Conservation (phyloP, 2,329 filamentous ascomycete genomes). For the Hypoxylon sp. region DNA sequence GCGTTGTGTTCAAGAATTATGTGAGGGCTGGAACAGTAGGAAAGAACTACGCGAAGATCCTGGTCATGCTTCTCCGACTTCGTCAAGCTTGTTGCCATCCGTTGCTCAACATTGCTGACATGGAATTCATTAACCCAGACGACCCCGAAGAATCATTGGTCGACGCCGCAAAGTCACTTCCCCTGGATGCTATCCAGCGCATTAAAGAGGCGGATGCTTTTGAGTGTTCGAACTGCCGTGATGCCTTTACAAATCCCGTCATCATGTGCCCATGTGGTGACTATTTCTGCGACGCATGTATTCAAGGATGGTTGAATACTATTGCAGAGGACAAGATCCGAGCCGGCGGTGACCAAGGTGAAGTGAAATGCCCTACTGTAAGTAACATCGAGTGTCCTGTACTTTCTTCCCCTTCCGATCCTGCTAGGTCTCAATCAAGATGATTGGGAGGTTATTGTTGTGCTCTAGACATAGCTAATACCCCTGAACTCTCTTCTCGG, state of each 20-base stretch:
- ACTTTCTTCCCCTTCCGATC: background rate
- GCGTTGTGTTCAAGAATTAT: slow-evolving; percentile 45
- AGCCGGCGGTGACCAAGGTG: slow-evolving; percentile 69
- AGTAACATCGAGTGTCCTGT: background rate
- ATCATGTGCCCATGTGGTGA: slow-evolving; percentile 90
- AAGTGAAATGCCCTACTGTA: slow-evolving; percentile 76
- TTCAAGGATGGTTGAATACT: slow-evolving; percentile 74
- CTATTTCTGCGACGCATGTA: slow-evolving; percentile 82
- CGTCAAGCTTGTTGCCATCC: slow-evolving; percentile 87
- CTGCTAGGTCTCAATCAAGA: background rate
- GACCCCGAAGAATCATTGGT: slow-evolving; percentile 61
- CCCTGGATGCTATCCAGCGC: slow-evolving; percentile 73
- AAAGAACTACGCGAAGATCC: slow-evolving; percentile 81
- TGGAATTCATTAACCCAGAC: slow-evolving; percentile 60
- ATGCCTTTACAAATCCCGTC: slow-evolving; percentile 79
- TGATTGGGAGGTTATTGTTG: background rate
- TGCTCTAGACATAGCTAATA: background rate
- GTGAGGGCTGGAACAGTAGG: slow-evolving; percentile 62
- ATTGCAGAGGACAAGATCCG: slow-evolving; percentile 67
- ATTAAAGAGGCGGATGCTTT: slow-evolving; percentile 74
- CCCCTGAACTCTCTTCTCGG: background rate
- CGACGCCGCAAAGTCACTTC: slow-evolving; percentile 69
- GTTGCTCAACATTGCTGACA: slow-evolving; percentile 71
- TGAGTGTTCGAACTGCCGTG: slow-evolving; percentile 87
- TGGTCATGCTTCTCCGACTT: slow-evolving; percentile 84